phyloP scores from a whole-genome alignment of 345 rosid genomes.

The Rubroshorea leprosula region DNA sequence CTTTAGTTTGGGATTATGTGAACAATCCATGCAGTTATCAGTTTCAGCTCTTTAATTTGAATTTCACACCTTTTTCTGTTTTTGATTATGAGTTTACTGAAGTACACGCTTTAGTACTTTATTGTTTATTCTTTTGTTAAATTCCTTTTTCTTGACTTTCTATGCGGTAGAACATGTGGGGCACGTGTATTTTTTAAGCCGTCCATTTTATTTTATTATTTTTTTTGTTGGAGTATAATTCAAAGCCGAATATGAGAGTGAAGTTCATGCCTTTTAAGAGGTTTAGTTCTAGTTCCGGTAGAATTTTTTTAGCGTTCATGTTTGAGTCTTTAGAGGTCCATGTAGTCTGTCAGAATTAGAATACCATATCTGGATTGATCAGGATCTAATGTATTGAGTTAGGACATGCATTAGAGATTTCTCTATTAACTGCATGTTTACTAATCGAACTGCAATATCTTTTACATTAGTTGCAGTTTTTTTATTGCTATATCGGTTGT shows the following conservation, averaged over 20 bases:
- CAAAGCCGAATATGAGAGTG: constrained; percentile 4
- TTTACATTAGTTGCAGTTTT: neutral
- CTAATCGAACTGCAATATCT: neutral
- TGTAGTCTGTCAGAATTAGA: neutral
- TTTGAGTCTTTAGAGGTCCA: neutral
- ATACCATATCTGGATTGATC: neutral
- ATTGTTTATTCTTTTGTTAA: neutral
- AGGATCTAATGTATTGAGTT: too few species aligned
- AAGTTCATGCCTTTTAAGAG: neutral
- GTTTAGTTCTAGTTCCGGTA: too few species aligned
- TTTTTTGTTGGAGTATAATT: constrained; percentile 2
- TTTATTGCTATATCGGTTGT: neutral
- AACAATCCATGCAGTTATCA: neutral
- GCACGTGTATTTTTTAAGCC: too few species aligned
- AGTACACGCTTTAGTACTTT: neutral
- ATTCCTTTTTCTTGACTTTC: neutral
- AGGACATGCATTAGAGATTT: neutral
- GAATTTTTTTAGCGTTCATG: neutral
- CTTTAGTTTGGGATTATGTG: neutral
- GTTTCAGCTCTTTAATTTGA: neutral
- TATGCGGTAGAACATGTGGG: neutral
- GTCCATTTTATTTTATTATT: too few species aligned
- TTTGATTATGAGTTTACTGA: neutral
- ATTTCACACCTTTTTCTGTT: constrained; percentile 1
- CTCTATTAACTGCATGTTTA: neutral